Evolutionary conservation across 1,284 basidiomycete species (phyloP), one percentile per base, ranked within the genome.

Genomic region (Sparassis latifolia): DNA sequence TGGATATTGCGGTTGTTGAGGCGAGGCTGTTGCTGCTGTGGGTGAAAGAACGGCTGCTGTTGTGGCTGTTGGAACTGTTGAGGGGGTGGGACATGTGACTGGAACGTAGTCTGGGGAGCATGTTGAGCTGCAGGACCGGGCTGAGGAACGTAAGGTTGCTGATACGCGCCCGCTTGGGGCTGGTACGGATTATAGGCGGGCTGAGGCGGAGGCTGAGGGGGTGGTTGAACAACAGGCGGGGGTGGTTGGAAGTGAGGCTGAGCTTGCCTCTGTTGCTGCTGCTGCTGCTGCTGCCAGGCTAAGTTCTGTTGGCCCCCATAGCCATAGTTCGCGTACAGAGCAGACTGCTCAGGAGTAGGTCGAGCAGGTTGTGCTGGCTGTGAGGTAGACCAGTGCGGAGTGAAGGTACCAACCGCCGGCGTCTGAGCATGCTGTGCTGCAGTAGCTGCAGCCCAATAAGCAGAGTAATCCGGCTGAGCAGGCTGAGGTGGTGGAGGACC

Each of bases 281-380:
- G 76, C 33, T 77, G 80, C 55, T 78, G 77, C 51, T 77, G 79
- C 58, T 84, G 84, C 80, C 81, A 84, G 57, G 77, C 73, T 50
- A 71, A 64, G 50, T 68, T 72, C 57, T 73, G 64, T 45, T 83
- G 83, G 20, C 58, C 53, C 2, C 88, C 86, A 62, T 91, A 91
- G 31, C 88, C 88, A 61, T 91, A 91, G 63, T 91, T 91, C 2
- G 88, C 88, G 59, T 89, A 91, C 35, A 91, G 62, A 30, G 86
- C 83, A 61, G 81, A 84, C 62, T 90, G 86, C 58, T 88, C 80
- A 27, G 81, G 73, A 42, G 84, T 71, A 40, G 84, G 84, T 48
- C 84, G 73, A 10, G 69, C 62, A 10, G 66, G 57, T 44, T 68
- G 66, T 29, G 80, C 71, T 33, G 78, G 68, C 58, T 80, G 83